phyloP scores from a whole-genome alignment of 2,329 filamentous ascomycete genomes.

The Talaromyces islandicus region DNA sequence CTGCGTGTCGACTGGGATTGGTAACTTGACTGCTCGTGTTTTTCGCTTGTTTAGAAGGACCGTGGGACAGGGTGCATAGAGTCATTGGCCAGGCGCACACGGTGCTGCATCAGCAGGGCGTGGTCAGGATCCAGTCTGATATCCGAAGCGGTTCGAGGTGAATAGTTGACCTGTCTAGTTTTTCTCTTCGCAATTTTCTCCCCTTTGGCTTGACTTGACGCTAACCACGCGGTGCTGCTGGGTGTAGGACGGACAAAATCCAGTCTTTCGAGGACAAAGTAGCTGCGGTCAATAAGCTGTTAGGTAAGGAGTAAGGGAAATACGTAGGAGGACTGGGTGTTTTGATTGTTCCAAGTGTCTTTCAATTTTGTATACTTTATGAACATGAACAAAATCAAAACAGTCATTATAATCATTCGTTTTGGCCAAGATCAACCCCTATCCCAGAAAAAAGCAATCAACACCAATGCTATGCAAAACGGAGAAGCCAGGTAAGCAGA shows the following conservation, averaged over 20 bases:
- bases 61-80: conserved; percentile 81
- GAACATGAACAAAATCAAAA: neutral
- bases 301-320: conserved; percentile 28
- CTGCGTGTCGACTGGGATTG: neutral
- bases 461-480: neutral
- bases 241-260: conserved; percentile 71
- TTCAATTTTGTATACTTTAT: neutral
- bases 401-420: neutral
- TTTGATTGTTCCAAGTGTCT: neutral
- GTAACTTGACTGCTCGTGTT: neutral
- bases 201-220: neutral
- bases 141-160: conserved; percentile 78
- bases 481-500: neutral
- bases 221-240: neutral
- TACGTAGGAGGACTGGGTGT: neutral
- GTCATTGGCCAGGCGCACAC: conserved; percentile 82
- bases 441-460: conserved; percentile 1
- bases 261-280: conserved; percentile 81
- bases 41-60: conserved; percentile 61
- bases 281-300: conserved; percentile 49
- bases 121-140: conserved; percentile 78
- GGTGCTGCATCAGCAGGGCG: conserved; percentile 69
- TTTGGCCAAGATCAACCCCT: neutral
- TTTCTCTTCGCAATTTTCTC: neutral
- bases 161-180: neutral